Conservation (phyloP, 2,329 filamentous ascomycete species). For the Fusarium hainanense region DNA sequence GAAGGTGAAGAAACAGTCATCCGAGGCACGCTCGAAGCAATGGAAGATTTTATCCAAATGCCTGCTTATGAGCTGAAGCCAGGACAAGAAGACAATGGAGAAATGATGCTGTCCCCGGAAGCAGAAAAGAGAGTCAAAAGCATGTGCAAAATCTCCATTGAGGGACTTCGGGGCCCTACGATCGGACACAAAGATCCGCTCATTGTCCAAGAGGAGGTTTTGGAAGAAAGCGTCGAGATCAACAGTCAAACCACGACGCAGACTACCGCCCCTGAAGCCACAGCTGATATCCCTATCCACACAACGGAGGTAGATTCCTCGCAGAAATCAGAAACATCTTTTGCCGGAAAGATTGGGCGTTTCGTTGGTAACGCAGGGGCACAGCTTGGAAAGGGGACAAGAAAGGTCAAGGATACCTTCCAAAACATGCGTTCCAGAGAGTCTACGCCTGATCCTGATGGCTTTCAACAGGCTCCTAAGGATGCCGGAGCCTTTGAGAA, state of each 20-base stretch:
- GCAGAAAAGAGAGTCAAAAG: constrained; percentile 1
- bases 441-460: neutral
- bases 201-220: neutral
- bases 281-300: neutral
- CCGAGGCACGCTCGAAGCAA: constrained; percentile 2
- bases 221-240: neutral
- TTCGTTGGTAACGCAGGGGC: accelerated
- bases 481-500: neutral
- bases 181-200: neutral
- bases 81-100: neutral
- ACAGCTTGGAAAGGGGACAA: neutral
- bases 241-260: neutral
- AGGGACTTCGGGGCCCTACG: neutral
- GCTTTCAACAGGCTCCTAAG: neutral
- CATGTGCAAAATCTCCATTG: constrained; percentile 9
- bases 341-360: accelerated
- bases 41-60: constrained; percentile 18
- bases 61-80: constrained; percentile 16
- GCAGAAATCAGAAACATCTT: neutral
- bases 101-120: constrained; percentile 9
- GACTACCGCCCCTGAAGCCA: neutral
- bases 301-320: neutral
- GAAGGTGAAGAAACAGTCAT: neutral
- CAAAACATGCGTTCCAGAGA: neutral
- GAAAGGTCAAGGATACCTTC: neutral